Evolutionary conservation across 495 filamentous ascomycete species (phyloP).

Genomic region (Hamigera avellanea): DNA sequence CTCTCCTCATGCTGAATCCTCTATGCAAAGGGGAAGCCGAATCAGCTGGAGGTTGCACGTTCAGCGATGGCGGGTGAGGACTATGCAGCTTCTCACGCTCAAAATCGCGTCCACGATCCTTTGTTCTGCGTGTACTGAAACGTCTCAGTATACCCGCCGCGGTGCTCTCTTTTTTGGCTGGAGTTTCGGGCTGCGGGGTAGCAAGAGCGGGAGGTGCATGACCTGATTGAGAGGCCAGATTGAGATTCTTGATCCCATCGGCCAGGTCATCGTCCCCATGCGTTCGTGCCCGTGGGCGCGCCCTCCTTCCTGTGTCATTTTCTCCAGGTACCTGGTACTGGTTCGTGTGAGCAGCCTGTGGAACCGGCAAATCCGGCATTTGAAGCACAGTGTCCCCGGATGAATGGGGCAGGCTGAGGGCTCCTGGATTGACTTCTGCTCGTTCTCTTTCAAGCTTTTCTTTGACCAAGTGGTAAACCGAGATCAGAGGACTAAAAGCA

Average conservation of each 20-base stretch:
- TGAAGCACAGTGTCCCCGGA: constrained; percentile 50
- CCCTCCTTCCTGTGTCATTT: constrained; percentile 62
- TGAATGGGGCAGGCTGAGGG: constrained; percentile 40
- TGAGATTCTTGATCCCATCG: constrained; percentile 62
- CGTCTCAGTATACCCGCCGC: constrained; percentile 78
- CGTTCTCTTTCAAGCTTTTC: constrained; percentile 87
- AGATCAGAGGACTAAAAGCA: constrained; percentile 85
- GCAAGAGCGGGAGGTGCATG: constrained; percentile 45
- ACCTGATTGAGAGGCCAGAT: constrained; percentile 41
- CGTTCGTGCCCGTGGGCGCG: constrained; percentile 76
- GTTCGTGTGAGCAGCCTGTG: constrained; percentile 88
- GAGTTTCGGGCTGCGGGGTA: constrained; percentile 45
- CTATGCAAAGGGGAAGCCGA: constrained; percentile 50
- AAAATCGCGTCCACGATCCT: constrained; percentile 38
- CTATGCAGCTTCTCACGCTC: constrained; percentile 44
- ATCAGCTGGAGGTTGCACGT: constrained; percentile 63
- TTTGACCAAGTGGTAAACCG: constrained; percentile 89
- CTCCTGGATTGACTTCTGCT: constrained; percentile 49
- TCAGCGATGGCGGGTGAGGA: constrained; percentile 56
- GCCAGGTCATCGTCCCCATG: constrained; percentile 91
- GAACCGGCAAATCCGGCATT: constrained; percentile 65
- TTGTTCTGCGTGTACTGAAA: constrained; percentile 75
- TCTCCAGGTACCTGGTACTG: constrained; percentile 79
- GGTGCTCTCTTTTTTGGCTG: constrained; percentile 73
- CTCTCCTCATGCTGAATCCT: constrained; percentile 70